These are phyloP conservation scores for Beauveria bassiana DNA, from an alignment of 2,329 filamentous ascomycete genomes.

Conservation along the genomic window DNA sequence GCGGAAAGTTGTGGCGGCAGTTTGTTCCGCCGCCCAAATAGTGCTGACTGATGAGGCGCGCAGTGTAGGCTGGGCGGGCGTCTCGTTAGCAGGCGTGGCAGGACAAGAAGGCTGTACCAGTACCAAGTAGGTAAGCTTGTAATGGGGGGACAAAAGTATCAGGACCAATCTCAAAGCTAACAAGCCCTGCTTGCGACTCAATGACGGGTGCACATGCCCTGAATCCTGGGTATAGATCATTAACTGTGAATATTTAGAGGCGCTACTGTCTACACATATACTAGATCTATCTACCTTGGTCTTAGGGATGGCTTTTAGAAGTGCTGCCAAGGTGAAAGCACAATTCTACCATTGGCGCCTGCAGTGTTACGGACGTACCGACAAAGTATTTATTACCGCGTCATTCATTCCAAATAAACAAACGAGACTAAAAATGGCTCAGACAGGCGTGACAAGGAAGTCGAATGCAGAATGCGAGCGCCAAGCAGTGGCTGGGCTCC, in stretches of 20 bases:
- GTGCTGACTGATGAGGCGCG: slow-evolving; percentile 6
- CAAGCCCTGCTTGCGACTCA: neutral
- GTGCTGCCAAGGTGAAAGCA: neutral
- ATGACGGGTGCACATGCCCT: neutral
- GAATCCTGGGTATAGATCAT: neutral
- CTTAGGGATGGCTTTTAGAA: too few relatives aligned
- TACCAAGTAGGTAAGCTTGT: neutral
- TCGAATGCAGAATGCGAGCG: neutral
- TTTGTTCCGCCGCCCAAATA: slow-evolving; percentile 1
- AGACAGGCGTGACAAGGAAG: neutral
- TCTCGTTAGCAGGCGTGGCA: neutral
- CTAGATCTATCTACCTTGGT: too few relatives aligned
- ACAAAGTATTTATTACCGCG: neutral
- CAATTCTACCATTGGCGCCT: neutral
- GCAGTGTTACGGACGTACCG: neutral
- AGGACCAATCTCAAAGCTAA: slow-evolving; percentile 4
- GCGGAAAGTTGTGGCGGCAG: slow-evolving; percentile 2
- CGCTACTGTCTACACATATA: too few relatives aligned
- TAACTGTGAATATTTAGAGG: neutral
- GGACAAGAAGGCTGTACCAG: neutral
- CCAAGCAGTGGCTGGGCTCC: neutral
- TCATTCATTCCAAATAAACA: neutral
- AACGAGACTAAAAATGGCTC: neutral
- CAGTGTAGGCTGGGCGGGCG: neutral
- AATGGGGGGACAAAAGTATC: neutral